phyloP scores from a whole-genome alignment of 139 green algal species.

The Tetraselmis striata region DNA sequence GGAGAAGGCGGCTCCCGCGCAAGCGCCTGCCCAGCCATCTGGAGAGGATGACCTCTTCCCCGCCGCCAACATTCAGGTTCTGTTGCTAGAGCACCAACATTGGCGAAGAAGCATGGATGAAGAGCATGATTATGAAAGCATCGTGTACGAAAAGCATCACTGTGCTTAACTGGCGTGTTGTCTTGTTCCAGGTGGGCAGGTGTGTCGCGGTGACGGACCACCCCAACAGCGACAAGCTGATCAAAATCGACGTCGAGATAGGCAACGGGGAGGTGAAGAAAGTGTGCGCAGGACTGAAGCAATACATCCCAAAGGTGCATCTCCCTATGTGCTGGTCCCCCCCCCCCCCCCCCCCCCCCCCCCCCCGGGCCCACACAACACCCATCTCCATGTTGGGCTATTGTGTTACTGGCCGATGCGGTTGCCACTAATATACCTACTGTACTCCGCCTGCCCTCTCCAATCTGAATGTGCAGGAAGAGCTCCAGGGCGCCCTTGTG shows the following conservation, averaged over 20 bases:
- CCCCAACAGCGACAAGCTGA: conserved; percentile 37
- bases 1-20: not conserved
- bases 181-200: conserved; percentile 14
- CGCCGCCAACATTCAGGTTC: not conserved
- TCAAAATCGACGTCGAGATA: conserved; percentile 28
- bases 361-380: not conserved
- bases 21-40: conserved; percentile 8
- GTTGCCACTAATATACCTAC: not conserved
- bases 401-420: not conserved
- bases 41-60: conserved; percentile 10
- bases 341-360: no score
- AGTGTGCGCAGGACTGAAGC: conserved; percentile 39
- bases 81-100: not conserved
- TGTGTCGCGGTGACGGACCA: conserved; percentile 19
- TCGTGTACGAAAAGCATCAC: no score
- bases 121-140: no score
- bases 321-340: no score
- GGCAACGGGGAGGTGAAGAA: conserved; percentile 22
- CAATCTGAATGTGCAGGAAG: no score
- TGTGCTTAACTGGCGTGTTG: not conserved
- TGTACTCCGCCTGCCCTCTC: no score
- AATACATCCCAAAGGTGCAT: conserved; percentile 26
- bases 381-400: not conserved
- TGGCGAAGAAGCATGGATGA: not conserved
- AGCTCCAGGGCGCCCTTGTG: conserved; percentile 30